Percentiles rank a stretch among this genome's conserved stretches.
phyloP scores from a whole-genome alignment of 2,329 filamentous ascomycete species.

The Exophiala sp. region DNA sequence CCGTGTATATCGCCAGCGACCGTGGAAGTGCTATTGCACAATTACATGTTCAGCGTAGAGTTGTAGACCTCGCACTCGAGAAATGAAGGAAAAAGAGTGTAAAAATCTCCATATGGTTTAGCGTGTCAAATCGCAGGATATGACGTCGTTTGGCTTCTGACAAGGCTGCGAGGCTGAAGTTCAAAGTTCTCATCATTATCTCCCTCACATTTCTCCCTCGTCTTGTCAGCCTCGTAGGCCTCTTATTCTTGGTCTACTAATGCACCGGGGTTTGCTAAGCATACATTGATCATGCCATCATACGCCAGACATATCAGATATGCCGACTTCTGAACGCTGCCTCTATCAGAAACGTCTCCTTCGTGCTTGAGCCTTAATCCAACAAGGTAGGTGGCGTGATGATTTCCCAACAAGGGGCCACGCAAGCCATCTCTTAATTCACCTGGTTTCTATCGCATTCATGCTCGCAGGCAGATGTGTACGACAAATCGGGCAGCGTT shows the following conservation, averaged over 20 bases:
- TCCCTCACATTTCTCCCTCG: too few relatives aligned
- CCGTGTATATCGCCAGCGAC: too few relatives aligned
- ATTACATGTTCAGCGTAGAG: too few relatives aligned
- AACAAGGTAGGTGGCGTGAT: not conserved
- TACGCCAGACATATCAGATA: too few relatives aligned
- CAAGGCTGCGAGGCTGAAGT: too few relatives aligned
- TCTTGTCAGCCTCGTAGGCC: too few relatives aligned
- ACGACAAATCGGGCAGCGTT: not conserved
- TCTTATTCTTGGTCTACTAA: too few relatives aligned
- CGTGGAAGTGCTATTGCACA: too few relatives aligned
- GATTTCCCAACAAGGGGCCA: not conserved
- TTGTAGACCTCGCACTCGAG: too few relatives aligned
- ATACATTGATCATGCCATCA: too few relatives aligned
- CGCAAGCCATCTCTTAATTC: not conserved
- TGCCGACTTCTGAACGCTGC: not conserved
- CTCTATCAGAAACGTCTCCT: not conserved
- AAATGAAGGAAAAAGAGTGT: not conserved
- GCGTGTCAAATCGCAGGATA: not conserved
- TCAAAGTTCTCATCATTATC: too few relatives aligned
- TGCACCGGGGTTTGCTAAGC: too few relatives aligned
- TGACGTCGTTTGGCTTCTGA: constrained; percentile 4
- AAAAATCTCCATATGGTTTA: not conserved
- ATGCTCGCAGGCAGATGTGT: not conserved
- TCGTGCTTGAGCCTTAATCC: not conserved
- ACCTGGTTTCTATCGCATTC: not conserved